A percentile compares a stretch with the other conserved stretches of the same genome.
These are phyloP conservation scores for Discostella pseudostelligera DNA, from an alignment of 108 stramenopile species.

Conservation along the genomic window DNA sequence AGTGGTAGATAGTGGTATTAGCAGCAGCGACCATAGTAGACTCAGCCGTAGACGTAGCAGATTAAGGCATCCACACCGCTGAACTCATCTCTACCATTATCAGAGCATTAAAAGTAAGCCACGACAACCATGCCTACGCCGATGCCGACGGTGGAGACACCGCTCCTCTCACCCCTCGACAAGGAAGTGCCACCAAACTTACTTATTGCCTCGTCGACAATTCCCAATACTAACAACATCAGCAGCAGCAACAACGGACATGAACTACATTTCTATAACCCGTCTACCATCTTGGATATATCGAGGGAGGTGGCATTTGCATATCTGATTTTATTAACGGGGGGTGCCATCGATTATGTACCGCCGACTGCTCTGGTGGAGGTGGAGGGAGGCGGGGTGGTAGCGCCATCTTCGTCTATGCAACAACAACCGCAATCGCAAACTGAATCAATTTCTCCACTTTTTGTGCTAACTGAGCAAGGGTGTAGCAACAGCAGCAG, in stretches of 20 bases:
- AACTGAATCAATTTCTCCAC: neutral
- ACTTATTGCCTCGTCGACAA: neutral
- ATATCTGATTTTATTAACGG: constrained; percentile 41
- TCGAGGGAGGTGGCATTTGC: constrained; percentile 40
- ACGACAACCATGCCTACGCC: neutral
- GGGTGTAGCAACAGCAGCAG: too few relatives aligned
- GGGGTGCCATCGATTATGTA: constrained; percentile 23
- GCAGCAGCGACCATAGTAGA: too few relatives aligned
- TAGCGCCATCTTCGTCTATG: neutral
- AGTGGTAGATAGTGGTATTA: too few relatives aligned
- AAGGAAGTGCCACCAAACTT: neutral
- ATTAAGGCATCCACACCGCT: too few relatives aligned
- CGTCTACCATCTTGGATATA: constrained; percentile 12
- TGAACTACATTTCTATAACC: constrained; percentile 37
- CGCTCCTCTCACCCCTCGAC: neutral
- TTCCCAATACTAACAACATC: neutral
- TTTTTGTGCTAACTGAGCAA: too few relatives aligned
- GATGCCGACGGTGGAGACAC: neutral
- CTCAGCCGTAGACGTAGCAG: too few relatives aligned
- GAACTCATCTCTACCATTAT: too few relatives aligned
- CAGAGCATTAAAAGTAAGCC: too few relatives aligned
- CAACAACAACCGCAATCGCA: neutral
- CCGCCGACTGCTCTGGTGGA: neutral
- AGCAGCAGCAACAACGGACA: neutral
- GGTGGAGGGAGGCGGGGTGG: neutral